These are phyloP conservation scores for Cutaneotrichosporon sp. DNA, from an alignment of 1,284 basidiomycete species.

Conservation along the genomic window DNA sequence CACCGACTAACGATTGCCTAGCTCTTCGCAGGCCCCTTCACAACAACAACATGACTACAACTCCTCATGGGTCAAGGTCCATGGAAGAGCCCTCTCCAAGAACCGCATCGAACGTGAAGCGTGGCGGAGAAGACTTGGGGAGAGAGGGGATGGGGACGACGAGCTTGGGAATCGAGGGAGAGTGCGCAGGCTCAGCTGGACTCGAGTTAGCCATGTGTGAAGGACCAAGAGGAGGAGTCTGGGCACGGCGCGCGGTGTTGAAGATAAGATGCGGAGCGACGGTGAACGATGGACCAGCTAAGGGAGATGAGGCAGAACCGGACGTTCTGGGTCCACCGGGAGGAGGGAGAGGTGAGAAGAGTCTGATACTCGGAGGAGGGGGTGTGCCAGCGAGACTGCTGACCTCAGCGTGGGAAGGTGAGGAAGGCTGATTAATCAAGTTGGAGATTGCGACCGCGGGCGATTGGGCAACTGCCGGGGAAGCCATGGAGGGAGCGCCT, in stretches of 20 bases:
- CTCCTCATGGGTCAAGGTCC: neutral
- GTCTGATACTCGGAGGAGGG: neutral
- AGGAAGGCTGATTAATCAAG: neutral
- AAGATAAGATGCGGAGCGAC: neutral
- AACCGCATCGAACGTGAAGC: neutral
- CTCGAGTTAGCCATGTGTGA: neutral
- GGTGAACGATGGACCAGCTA: neutral
- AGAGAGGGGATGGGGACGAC: neutral
- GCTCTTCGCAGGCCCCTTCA: no score
- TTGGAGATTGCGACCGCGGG: conserved; percentile 6
- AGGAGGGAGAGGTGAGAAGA: neutral
- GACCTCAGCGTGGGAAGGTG: neutral
- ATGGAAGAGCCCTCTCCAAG: neutral
- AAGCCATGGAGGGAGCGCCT: neutral
- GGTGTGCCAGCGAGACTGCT: no score
- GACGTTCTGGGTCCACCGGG: neutral
- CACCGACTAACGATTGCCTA: no score
- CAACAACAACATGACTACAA: neutral
- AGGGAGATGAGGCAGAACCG: neutral
- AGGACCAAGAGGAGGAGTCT: neutral
- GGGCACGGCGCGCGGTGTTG: neutral
- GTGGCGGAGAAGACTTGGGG: neutral
- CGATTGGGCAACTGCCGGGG: neutral
- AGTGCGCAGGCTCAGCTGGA: neutral
- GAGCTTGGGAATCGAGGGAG: neutral